Evolutionary conservation across 2,329 filamentous ascomycete genomes (phyloP).

Genomic region (Colletotrichum cuscutae): DNA sequence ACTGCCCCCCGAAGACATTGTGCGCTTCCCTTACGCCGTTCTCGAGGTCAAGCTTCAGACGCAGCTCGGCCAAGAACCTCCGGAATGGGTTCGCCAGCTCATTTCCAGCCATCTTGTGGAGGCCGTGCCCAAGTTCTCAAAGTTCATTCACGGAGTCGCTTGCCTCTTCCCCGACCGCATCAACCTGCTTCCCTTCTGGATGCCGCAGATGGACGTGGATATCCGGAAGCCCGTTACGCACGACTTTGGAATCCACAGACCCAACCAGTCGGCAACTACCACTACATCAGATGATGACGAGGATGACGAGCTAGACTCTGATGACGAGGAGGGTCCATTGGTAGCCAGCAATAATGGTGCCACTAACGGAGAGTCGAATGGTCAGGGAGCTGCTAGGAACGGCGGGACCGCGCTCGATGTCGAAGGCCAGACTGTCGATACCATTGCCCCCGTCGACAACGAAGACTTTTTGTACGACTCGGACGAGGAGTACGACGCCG

Average conservation of each 20-base stretch:
- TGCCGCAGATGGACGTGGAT: slow-evolving; percentile 97
- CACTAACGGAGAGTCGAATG: slow-evolving; percentile 49
- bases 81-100: slow-evolving; percentile 95
- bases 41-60: slow-evolving; percentile 98
- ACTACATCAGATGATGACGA: slow-evolving; percentile 83
- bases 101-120: slow-evolving; percentile 95
- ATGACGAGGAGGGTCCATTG: slow-evolving; percentile 46
- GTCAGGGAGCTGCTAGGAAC: slow-evolving; percentile 48
- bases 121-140: slow-evolving; percentile 99
- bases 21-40: slow-evolving; percentile 94
- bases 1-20: slow-evolving; percentile 84
- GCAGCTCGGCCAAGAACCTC: slow-evolving; percentile 92
- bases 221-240: slow-evolving; percentile 93
- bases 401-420: slow-evolving; percentile 66
- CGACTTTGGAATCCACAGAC: slow-evolving; percentile 89
- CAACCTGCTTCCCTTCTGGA: slow-evolving; percentile 93
- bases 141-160: slow-evolving; percentile 96
- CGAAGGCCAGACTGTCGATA: slow-evolving; percentile 82
- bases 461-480: slow-evolving; percentile 94
- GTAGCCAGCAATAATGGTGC: slow-evolving; percentile 15
- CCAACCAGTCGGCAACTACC: slow-evolving; percentile 77
- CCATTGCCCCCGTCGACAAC: slow-evolving; percentile 63
- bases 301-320: slow-evolving; percentile 68
- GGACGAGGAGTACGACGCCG: slow-evolving; percentile 81
- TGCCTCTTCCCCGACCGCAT: slow-evolving; percentile 89